Base-by-base conservation (phyloP, 805 yeast species). In the Myxozyma mucilagina region DNA sequence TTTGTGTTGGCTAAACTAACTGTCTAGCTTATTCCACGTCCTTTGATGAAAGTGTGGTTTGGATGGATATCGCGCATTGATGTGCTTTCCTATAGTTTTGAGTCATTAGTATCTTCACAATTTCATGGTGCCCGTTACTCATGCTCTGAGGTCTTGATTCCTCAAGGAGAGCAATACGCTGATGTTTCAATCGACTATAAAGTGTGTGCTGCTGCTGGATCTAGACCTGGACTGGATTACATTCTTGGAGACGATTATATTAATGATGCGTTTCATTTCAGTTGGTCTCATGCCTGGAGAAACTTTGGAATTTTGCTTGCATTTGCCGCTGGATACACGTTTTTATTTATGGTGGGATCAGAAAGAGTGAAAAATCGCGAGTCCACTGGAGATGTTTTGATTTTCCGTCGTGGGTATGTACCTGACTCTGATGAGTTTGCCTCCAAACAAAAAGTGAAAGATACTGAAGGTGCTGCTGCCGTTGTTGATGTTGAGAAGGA, bases 271-370 rank as follows among this genome's bases (percentile, higher is more conserved):
- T 89, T 73, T 73, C 70, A 73, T 44, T 90, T 86, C 76, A 69
- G 70, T 18, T 83, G 80, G 68, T 63, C 73, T 29, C 89, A 90
- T 73, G 79, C 82, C 54, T 90, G 96, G 96, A 84, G 96, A 77
- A 87, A 90, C 72, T 79, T 87, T 59, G 96, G 91, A 69, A 82
- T 87, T 61, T 6, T 50, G 14, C 61, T 82, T 60, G 70, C 84
- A 68, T 89, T 81, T 2, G 85, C 78, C 72, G 78, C 58, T 14
- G 64, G 77, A 4, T 80, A 77, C 65, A 78, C 74, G 64, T 57
- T 58, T 24, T 53, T 69, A 51, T 70, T 74, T 44, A 55, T 72
- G 24, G 42, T 73, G 24, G 75, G 73, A 5, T 68, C 77, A 16
- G 76, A 77, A 63, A 68, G 63, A 51, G 52, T 48, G 20, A 68